Conservation (phyloP, 768 basidiomycete species). For the Mycena kentingensis region DNA sequence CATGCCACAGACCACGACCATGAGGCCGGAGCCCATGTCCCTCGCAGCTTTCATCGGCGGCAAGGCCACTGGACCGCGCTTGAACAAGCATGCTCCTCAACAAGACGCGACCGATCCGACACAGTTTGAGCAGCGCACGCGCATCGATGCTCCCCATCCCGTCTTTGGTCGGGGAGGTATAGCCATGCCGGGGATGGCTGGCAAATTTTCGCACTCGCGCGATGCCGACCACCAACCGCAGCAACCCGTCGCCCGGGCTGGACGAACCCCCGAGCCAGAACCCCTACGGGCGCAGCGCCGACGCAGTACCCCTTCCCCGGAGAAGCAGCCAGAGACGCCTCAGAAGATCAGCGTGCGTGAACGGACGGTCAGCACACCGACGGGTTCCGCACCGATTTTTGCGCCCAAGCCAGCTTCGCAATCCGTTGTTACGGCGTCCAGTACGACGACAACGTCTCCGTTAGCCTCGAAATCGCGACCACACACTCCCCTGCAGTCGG, state of each 20-base stretch:
- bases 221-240: slow-evolving; percentile 1
- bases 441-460: neutral
- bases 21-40: slow-evolving; percentile 57
- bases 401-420: slow-evolving; percentile 10
- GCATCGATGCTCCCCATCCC: slow-evolving; percentile 62
- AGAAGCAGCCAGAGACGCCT: slow-evolving; percentile 44
- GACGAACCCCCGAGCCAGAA: slow-evolving; percentile 19
- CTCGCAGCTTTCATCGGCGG: slow-evolving; percentile 85
- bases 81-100: slow-evolving; percentile 75
- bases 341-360: slow-evolving; percentile 46
- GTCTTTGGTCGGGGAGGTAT: slow-evolving; percentile 74
- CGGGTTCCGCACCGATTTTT: slow-evolving; percentile 1
- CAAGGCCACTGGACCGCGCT: slow-evolving; percentile 68
- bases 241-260: slow-evolving; percentile 7
- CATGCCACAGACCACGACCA: slow-evolving; percentile 13
- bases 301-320: slow-evolving; percentile 39
- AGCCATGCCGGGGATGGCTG: slow-evolving; percentile 73
- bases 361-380: slow-evolving; percentile 53
- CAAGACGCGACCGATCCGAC: slow-evolving; percentile 64
- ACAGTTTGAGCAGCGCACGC: slow-evolving; percentile 63
- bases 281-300: slow-evolving; percentile 24
- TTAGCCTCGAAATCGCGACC: slow-evolving; percentile 23
- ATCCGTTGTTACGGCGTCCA: slow-evolving; percentile 11
- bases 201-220: slow-evolving; percentile 5
- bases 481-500: slow-evolving; percentile 30